Percentiles rank a stretch among this genome's conserved stretches.
Conservation (phyloP, 768 basidiomycete species). For the Rhizopogon vulgaris region DNA sequence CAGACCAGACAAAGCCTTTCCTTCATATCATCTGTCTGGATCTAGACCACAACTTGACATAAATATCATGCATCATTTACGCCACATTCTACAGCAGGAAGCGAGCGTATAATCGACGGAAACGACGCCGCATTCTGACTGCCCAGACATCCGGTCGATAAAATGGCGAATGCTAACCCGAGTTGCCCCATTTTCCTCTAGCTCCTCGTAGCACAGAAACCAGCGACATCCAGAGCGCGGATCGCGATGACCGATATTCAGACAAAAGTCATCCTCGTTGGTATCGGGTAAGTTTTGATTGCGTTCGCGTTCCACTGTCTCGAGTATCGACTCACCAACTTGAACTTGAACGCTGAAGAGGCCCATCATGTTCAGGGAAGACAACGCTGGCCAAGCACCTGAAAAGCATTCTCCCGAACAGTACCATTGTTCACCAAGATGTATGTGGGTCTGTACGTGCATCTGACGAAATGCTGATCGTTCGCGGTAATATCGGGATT, state of each 20-base stretch:
- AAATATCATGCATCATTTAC: too few relatives aligned
- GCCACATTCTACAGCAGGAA: too few relatives aligned
- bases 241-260: constrained; percentile 11
- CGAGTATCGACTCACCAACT: neutral
- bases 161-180: neutral
- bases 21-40: too few relatives aligned
- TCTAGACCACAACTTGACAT: too few relatives aligned
- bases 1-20: too few relatives aligned
- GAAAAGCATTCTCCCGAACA: constrained; percentile 61
- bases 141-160: neutral
- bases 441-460: constrained; percentile 37
- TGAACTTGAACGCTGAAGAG: constrained; percentile 37
- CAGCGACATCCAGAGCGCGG: neutral
- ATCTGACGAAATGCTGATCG: constrained; percentile 1
- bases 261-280: constrained; percentile 35
- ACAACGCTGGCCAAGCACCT: constrained; percentile 95
- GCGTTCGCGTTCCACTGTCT: neutral
- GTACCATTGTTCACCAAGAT: constrained; percentile 89
- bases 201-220: neutral
- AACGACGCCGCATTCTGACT: too few relatives aligned
- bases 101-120: too few relatives aligned
- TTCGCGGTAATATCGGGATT: constrained; percentile 52
- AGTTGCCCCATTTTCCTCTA: neutral
- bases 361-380: constrained; percentile 92
- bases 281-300: constrained; percentile 40